phyloP scores from a whole-genome alignment of 176 grass and related monocot species.

The Aegilops speltoides region DNA sequence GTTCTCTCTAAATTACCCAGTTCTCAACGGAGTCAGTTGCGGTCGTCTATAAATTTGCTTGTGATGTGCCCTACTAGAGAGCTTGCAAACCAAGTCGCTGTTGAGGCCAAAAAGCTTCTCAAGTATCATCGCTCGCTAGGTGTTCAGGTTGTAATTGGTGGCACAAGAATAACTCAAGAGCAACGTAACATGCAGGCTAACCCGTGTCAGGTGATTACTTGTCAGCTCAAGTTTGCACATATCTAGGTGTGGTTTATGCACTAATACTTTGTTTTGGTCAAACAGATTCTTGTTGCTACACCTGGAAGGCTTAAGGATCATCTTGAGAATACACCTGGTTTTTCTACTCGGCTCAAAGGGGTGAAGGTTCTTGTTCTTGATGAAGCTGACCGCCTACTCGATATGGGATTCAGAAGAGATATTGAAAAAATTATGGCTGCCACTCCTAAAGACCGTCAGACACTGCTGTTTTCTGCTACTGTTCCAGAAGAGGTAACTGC shows the following conservation, averaged over 20 bases:
- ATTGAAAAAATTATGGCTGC: slow-evolving; percentile 87
- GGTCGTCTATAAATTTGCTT: slow-evolving; percentile 82
- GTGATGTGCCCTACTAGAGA: slow-evolving; percentile 86
- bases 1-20: slow-evolving; percentile 64
- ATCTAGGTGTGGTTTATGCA: slow-evolving; percentile 4
- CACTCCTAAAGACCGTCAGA: slow-evolving; percentile 91
- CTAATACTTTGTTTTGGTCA: slow-evolving; percentile 19
- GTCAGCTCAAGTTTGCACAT: slow-evolving; percentile 16
- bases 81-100: slow-evolving; percentile 85
- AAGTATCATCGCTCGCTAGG: slow-evolving; percentile 77
- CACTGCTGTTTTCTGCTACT: slow-evolving; percentile 94
- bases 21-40: slow-evolving; percentile 26
- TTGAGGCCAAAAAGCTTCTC: slow-evolving; percentile 86
- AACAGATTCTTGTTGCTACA: slow-evolving; percentile 91
- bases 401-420: slow-evolving; percentile 97
- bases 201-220: slow-evolving; percentile 73
- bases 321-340: slow-evolving; percentile 92
- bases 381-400: slow-evolving; percentile 92
- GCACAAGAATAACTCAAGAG: slow-evolving; percentile 71
- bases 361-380: slow-evolving; percentile 94
- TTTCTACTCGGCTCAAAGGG: slow-evolving; percentile 71
- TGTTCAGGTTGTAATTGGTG: slow-evolving; percentile 94
- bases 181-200: slow-evolving; percentile 86
- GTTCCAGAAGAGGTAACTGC: slow-evolving; percentile 77
- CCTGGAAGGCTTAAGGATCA: slow-evolving; percentile 96